Base-by-base conservation (phyloP, 2,329 filamentous ascomycete species). In the Curvularia eragrostidis region DNA sequence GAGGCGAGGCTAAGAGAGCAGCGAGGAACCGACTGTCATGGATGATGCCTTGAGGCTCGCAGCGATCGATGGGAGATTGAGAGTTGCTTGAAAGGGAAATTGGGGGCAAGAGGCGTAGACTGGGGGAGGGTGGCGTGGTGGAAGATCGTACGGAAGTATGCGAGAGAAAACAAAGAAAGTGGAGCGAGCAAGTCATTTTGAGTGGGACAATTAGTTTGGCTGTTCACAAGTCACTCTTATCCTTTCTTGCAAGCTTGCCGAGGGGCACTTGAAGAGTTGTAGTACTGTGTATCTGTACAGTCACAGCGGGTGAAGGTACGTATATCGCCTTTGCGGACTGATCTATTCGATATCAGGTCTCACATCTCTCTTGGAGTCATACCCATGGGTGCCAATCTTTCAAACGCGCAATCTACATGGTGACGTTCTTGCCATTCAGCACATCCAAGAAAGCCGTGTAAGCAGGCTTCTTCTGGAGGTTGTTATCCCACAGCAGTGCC, bases 391-490 rank as follows among this genome's bases (percentile, higher is more conserved):
- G n/a, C n/a, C 28, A 5, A 15, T 41, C 4, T 10, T 23, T 21
- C 8, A 6, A 19, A 30, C 4, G 5, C 28, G 34, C 12, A 28
- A n/a, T 15, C 23, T 26, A 21, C 7, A 13, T 36, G 18, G 61
- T 52, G 3, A 53, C 44, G 19, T 53, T 62, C 49, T 63, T 52
- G 18, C 59, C 60, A 12, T 66, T 63, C 26, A 69, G 51, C 7
- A 61, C 67, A n/a, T 71, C 58, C 26, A 69, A 44, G 47, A 74
- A 70, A 1, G 64, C 63, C 30, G 64, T 60, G 42, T 73, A 75
- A 6, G 72, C 72, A 18, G 71, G 67, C 65, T 76, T 77, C 60
- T 70, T 71, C 50, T 68, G 52, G 55, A 64, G 70, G 52, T 70
- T 70, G 24, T 68, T 64, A 34, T 65, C 64, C 68, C 65, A 77